These are phyloP conservation scores for Calcarisporium arbuscula DNA, from an alignment of 2,329 filamentous ascomycete species.

Conservation along the genomic window DNA sequence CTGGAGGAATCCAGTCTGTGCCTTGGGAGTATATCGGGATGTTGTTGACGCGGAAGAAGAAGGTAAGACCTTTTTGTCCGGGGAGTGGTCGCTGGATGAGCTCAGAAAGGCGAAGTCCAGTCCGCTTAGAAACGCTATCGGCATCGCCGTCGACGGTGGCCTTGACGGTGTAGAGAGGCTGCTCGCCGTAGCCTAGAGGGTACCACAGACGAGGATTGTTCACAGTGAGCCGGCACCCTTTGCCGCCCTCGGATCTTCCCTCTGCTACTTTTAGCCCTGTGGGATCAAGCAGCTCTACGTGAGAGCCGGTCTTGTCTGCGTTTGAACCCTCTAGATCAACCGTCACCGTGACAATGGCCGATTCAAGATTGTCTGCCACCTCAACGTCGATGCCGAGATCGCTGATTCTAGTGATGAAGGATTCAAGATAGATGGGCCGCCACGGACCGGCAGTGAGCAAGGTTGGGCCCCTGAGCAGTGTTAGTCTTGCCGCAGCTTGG, in stretches of 20 bases:
- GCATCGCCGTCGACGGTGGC: constrained; percentile 44
- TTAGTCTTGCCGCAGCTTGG: background rate
- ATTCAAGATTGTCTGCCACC: background rate
- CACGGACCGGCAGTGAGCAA: constrained; percentile 4
- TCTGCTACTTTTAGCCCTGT: background rate
- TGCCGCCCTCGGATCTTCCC: background rate
- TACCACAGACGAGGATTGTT: constrained; percentile 61
- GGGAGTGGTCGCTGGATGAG: constrained; percentile 49
- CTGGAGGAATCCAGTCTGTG: constrained; percentile 74
- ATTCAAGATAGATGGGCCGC: constrained; percentile 6
- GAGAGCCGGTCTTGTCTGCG: constrained; percentile 1
- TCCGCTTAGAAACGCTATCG: constrained; percentile 37
- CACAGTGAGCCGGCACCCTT: background rate
- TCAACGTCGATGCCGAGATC: constrained; percentile 3
- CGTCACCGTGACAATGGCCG: background rate
- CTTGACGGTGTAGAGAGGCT: constrained; percentile 62
- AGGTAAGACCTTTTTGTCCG: constrained; percentile 52
- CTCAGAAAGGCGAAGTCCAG: constrained; percentile 56
- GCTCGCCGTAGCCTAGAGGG: constrained; percentile 62
- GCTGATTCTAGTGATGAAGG: constrained; percentile 3
- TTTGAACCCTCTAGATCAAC: constrained; percentile 2
- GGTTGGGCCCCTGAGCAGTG: constrained; percentile 1
- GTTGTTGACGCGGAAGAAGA: constrained; percentile 69
- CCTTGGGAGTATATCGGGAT: constrained; percentile 68
- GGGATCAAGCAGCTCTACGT: too few relatives aligned